Base-by-base conservation (phyloP, 768 basidiomycete genomes). In the Solioccasus polychromus region DNA sequence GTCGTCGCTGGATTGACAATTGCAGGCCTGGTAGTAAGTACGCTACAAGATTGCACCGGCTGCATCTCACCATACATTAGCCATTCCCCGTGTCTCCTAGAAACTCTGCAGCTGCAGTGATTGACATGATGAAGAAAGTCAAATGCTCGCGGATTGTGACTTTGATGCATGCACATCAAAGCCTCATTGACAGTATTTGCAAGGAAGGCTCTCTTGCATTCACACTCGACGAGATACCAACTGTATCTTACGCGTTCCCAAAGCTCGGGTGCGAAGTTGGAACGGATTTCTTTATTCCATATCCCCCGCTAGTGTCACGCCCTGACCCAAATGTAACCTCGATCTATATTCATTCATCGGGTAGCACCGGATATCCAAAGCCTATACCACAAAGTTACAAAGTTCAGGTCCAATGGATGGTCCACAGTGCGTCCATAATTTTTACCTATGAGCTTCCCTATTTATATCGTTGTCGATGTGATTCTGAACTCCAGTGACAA, bases 231-330 rank as follows among this genome's bases (percentile, higher is more conserved):
- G 54, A 53, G 20, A 10, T 56, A 2, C 58, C 47, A 1, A 6
- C 42, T 2, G 38, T 74, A 5, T 17, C 26, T 0, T 38, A 62
- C 6, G 51, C 67, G 1, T 74, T 67, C 34, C 74, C 74, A 2
- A 60, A 64, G 12, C 60, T 73, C 10, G 71, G 67, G 1, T 30
- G 35, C 3, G 69, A 71, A 49, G 43, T 37, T 23, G 24, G 7
- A 10, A 31, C 23, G 4, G 52, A 61, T 20, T 28, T 29, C 0
- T 59, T 59, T 10, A n/a, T 28, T 10, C 47, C 47, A 0, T 59
- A 57, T 26, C 53, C 53, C 11, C 19, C 44, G 44, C 46, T 6
- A 4, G 0, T 22, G 0, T 15, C 8, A n/a, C n/a, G n/a, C n/a
- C n/a, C n/a, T n/a, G n/a, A n/a, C n/a, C n/a, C n/a, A n/a, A n/a